A percentile compares a stretch with the other conserved stretches of the same genome.
phyloP scores from a whole-genome alignment of 2,329 filamentous ascomycete species.

The Colletotrichum spinosum region DNA sequence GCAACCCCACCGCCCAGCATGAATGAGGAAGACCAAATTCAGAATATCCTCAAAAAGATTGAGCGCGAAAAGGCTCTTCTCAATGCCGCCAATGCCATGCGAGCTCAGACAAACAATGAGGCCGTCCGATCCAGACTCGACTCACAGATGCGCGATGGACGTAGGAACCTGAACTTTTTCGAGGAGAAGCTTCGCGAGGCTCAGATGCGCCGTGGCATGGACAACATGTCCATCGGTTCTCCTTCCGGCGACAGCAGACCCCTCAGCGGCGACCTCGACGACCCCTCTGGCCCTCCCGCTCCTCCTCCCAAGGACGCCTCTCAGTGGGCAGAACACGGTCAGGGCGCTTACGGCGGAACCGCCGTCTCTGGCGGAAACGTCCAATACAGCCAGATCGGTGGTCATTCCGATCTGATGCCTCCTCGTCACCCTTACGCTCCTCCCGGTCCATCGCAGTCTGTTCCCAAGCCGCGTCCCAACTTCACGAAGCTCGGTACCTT shows the following conservation, averaged over 20 bases:
- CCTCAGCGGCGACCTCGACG: slow-evolving; percentile 58
- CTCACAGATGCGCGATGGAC: slow-evolving; percentile 92
- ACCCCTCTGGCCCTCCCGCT: slow-evolving; percentile 63
- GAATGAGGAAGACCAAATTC: slow-evolving; percentile 74
- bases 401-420: slow-evolving; percentile 81
- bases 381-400: slow-evolving; percentile 69
- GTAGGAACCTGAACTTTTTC: slow-evolving; percentile 94
- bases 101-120: slow-evolving; percentile 94
- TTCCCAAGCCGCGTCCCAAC: slow-evolving; percentile 84
- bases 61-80: slow-evolving; percentile 96
- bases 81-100: slow-evolving; percentile 93
- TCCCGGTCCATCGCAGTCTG: slow-evolving; percentile 73
- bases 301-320: slow-evolving; percentile 80
- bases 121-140: slow-evolving; percentile 91
- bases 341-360: slow-evolving; percentile 54
- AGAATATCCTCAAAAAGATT: slow-evolving; percentile 95
- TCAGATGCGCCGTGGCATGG: slow-evolving; percentile 81
- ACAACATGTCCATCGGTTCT: slow-evolving; percentile 72
- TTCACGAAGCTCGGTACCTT: slow-evolving; percentile 93
- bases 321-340: slow-evolving; percentile 39
- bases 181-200: slow-evolving; percentile 92
- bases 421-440: slow-evolving; percentile 83
- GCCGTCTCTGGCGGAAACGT: slow-evolving; percentile 72
- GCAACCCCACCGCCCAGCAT: slow-evolving; percentile 59
- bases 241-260: slow-evolving; percentile 56